Percentiles rank a stretch among this genome's conserved stretches.
Conservation (phyloP, 1,284 basidiomycete species). For the Ustilago loliicola region DNA sequence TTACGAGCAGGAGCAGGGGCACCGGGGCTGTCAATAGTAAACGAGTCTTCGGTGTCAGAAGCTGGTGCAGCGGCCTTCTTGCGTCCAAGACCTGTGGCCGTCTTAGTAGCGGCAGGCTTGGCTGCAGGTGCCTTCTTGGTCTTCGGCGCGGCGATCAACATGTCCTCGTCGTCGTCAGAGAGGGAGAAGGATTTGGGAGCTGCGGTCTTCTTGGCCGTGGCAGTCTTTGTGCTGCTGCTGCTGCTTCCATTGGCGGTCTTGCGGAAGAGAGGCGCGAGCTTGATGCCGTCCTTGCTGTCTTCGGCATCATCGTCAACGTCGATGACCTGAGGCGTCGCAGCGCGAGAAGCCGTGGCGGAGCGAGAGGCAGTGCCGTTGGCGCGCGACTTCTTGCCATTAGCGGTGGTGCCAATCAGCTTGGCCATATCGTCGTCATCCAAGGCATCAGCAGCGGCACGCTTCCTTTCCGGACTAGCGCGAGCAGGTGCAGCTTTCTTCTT, state of each 20-base stretch:
- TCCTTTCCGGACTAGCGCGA: conserved; percentile 28
- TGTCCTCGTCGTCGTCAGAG: conserved; percentile 52
- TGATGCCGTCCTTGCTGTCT: conserved; percentile 23
- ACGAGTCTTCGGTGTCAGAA: conserved; percentile 47
- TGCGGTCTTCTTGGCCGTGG: conserved; percentile 22
- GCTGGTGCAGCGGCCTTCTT: conserved; percentile 32
- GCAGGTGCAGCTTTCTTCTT: conserved; percentile 46
- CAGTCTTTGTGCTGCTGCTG: conserved; percentile 16
- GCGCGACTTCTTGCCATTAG: conserved; percentile 35
- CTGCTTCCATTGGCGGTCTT: conserved; percentile 21
- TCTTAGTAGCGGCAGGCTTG: conserved; percentile 36
- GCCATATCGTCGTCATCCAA: conserved; percentile 51
- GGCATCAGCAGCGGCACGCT: conserved; percentile 43
- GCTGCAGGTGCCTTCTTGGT: conserved; percentile 30
- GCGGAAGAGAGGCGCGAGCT: conserved; percentile 45
- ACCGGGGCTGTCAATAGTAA: conserved; percentile 39
- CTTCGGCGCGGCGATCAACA: conserved; percentile 32
- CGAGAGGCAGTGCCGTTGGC: conserved; percentile 24
- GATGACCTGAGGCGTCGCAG: conserved; percentile 40
- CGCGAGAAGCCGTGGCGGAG: conserved; percentile 36
- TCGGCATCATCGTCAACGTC: conserved; percentile 24
- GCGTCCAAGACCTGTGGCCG: conserved; percentile 20
- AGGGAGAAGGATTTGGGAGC: conserved; percentile 42
- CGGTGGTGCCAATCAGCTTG: conserved; percentile 24
- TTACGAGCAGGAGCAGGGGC: conserved; percentile 22